A percentile compares a stretch with the other conserved stretches of the same genome.
Conservation (phyloP, 2,329 filamentous ascomycete genomes). For the Decorospora gaudefroyi region DNA sequence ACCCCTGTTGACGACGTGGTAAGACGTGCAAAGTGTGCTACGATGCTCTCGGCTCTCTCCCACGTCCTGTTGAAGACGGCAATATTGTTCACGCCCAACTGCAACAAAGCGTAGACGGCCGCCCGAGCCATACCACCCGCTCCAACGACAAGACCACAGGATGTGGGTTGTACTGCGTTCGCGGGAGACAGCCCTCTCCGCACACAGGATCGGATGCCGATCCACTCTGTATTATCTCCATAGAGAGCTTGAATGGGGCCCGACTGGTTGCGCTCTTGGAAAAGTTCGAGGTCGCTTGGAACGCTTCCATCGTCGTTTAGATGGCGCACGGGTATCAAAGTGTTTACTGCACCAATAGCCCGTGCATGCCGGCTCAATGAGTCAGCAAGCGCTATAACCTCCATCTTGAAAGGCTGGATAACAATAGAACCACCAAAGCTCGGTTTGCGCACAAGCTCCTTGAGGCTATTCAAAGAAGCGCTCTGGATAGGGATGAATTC, state of each 20-base stretch:
- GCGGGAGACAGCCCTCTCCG: slow-evolving; percentile 73
- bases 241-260: slow-evolving; percentile 71
- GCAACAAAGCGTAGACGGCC: slow-evolving; percentile 76
- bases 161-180: slow-evolving; percentile 59
- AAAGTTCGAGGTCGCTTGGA: slow-evolving; percentile 59
- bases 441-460: slow-evolving; percentile 65
- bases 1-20: slow-evolving; percentile 28
- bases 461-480: slow-evolving; percentile 64
- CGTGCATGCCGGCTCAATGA: slow-evolving; percentile 72
- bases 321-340: slow-evolving; percentile 70
- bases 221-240: slow-evolving; percentile 82
- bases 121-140: slow-evolving; percentile 78
- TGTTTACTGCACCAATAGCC: slow-evolving; percentile 77
- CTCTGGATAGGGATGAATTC: slow-evolving; percentile 68
- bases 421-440: slow-evolving; percentile 74
- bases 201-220: slow-evolving; percentile 75
- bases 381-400: slow-evolving; percentile 67
- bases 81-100: slow-evolving; percentile 75
- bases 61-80: slow-evolving; percentile 73
- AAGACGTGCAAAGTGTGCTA: slow-evolving; percentile 69
- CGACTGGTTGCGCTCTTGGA: slow-evolving; percentile 63
- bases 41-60: slow-evolving; percentile 68
- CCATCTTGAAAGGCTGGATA: slow-evolving; percentile 74
- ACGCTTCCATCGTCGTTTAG: slow-evolving; percentile 61
- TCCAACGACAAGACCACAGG: slow-evolving; percentile 60